Percentiles rank a stretch among this genome's conserved stretches.
These are phyloP conservation scores for Metarhizium brunneum DNA, from an alignment of 2,329 filamentous ascomycete species.

Conservation along the genomic window DNA sequence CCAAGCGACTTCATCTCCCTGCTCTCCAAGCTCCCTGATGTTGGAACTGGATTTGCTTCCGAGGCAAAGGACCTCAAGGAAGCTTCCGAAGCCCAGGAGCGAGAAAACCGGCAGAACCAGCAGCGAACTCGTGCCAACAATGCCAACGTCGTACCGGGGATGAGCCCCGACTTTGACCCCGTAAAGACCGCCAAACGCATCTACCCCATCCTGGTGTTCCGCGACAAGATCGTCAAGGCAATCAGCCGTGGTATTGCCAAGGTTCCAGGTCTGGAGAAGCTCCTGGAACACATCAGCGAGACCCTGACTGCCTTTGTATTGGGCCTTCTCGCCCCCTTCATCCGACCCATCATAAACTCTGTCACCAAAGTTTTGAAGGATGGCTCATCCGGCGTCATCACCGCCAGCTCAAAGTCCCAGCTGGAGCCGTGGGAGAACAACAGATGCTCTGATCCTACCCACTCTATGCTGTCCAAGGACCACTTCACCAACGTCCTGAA, in stretches of 20 bases:
- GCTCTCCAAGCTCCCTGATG: conserved; percentile 64
- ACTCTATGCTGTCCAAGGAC: conserved; percentile 77
- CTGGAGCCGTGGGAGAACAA: conserved; percentile 74
- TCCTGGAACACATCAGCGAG: conserved; percentile 93
- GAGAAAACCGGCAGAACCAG: conserved; percentile 43
- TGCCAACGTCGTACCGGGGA: conserved; percentile 58
- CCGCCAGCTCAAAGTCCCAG: conserved; percentile 62
- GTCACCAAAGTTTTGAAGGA: conserved; percentile 79
- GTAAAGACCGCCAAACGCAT: conserved; percentile 71
- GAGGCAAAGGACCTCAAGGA: conserved; percentile 57
- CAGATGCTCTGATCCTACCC: conserved; percentile 66
- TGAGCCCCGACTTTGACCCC: conserved; percentile 68
- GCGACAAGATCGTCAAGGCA: conserved; percentile 84
- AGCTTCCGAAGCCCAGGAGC: conserved; percentile 53
- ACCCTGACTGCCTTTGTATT: conserved; percentile 87
- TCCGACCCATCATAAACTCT: conserved; percentile 82
- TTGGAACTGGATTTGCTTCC: conserved; percentile 54
- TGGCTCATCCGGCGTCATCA: conserved; percentile 65
- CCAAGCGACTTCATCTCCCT: conserved; percentile 58
- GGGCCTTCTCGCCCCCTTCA: conserved; percentile 81
- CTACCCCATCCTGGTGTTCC: conserved; percentile 88
- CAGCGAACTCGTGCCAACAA: conserved; percentile 30
- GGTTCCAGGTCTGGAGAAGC: conserved; percentile 77
- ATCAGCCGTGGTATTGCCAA: conserved; percentile 83
- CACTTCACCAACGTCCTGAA: conserved; percentile 76